Percentiles rank a stretch among this genome's conserved stretches.
phyloP scores from a whole-genome alignment of 805 yeast species.

The Ogataea degrootiae region DNA sequence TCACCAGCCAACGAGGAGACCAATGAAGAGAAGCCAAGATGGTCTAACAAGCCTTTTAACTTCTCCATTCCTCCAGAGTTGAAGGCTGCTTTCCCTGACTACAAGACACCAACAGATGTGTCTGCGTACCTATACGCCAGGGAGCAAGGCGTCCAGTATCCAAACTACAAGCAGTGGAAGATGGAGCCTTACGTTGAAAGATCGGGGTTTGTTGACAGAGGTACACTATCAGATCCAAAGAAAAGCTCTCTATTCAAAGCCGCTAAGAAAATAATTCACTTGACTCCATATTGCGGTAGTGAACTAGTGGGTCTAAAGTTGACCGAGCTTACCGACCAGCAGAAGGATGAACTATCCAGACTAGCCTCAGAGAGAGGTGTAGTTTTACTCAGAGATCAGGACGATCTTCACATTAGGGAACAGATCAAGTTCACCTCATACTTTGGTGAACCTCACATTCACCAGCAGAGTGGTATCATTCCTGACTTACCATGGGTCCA shows the following conservation, averaged over 20 bases:
- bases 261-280: constrained; percentile 35
- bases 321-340: constrained; percentile 35
- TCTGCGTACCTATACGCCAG: constrained; percentile 11
- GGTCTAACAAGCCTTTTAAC: constrained; percentile 8
- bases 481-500: constrained; percentile 33
- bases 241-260: constrained; percentile 37
- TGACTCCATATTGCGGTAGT: constrained; percentile 48
- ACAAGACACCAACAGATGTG: constrained; percentile 10
- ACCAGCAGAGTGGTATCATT: constrained; percentile 30
- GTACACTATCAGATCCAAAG: constrained; percentile 18
- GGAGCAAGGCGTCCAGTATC: constrained; percentile 12
- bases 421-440: constrained; percentile 39
- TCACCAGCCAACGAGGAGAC: background rate
- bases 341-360: constrained; percentile 41
- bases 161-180: constrained; percentile 14
- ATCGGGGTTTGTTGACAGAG: constrained; percentile 9
- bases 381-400: constrained; percentile 42
- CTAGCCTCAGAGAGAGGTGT: constrained; percentile 43
- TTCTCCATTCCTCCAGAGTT: constrained; percentile 8
- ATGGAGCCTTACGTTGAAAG: constrained; percentile 11
- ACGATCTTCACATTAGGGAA: constrained; percentile 32
- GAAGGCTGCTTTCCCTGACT: constrained; percentile 7
- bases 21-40: constrained; percentile 1
- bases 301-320: constrained; percentile 47
- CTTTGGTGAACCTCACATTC: constrained; percentile 38